A percentile compares a stretch with the other conserved stretches of the same genome.
Conservation (phyloP, 768 basidiomycete genomes). For the Boletales sp. region DNA sequence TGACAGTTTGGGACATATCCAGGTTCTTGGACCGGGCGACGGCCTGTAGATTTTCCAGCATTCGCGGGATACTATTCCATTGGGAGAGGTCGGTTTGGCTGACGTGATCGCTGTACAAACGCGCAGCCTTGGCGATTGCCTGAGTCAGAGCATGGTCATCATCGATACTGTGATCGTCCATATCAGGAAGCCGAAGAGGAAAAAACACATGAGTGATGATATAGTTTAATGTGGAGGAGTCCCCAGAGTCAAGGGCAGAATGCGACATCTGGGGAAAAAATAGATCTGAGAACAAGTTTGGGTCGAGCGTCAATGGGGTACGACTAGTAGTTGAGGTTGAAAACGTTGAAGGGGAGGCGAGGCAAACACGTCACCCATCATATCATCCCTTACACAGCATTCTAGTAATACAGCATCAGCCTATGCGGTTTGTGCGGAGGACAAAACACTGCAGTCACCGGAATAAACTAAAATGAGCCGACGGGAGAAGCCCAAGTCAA, state of each 20-base stretch:
- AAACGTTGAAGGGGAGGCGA: no score
- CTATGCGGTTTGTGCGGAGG: no score
- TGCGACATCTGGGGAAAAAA: not conserved
- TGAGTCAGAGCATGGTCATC: conserved; percentile 27
- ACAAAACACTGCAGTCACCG: no score
- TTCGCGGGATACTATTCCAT: conserved; percentile 13
- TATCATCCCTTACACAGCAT: no score
- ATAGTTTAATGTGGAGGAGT: conserved; percentile 16
- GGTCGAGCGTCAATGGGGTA: no score
- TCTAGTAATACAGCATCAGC: no score
- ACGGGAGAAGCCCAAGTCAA: no score
- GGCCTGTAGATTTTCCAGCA: conserved; percentile 17
- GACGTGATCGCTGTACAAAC: not conserved
- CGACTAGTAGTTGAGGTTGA: no score
- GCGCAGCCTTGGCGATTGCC: conserved; percentile 17
- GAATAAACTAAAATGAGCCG: no score
- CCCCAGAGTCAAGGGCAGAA: not conserved
- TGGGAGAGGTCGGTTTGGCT: not conserved
- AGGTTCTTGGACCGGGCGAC: conserved; percentile 9
- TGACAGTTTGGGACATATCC: not conserved
- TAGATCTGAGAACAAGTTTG: no score
- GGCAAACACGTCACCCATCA: no score
- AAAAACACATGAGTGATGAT: conserved; percentile 39
- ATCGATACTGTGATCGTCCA: conserved; percentile 24
- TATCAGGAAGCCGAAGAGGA: conserved; percentile 38